phyloP scores from a whole-genome alignment of 495 filamentous ascomycete genomes.

The Cercophora sp. region DNA sequence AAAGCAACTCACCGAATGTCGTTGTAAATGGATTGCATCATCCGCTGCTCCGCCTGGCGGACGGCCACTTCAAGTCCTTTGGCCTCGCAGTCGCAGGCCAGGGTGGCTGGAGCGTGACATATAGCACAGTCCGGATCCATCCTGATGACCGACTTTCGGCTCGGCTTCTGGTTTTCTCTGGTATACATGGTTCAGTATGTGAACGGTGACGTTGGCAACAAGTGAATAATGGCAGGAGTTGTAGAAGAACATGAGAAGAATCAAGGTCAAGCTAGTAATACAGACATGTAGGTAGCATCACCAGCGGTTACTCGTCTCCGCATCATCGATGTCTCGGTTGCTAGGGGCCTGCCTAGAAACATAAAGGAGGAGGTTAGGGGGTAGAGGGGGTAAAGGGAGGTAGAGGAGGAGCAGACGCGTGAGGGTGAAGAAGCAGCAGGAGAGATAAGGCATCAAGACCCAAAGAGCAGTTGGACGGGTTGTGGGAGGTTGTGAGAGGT shows the following conservation, averaged over 20 bases:
- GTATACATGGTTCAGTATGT: slow-evolving; percentile 49
- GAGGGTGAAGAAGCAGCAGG: slow-evolving; percentile 11
- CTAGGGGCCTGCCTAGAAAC: slow-evolving; percentile 30
- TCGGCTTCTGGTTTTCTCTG: slow-evolving; percentile 39
- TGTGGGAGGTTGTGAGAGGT: slow-evolving; percentile 4
- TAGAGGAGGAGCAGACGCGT: slow-evolving; percentile 6
- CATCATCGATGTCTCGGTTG: slow-evolving; percentile 23
- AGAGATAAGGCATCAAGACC: slow-evolving; percentile 10
- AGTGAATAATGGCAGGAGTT: no score
- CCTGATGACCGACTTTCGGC: slow-evolving; percentile 47
- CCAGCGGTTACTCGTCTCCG: slow-evolving; percentile 26
- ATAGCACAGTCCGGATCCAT: slow-evolving; percentile 72
- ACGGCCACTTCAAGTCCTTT: slow-evolving; percentile 64
- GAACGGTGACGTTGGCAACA: no score
- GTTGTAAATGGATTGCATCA: slow-evolving; percentile 58
- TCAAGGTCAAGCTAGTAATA: slow-evolving; percentile 25
- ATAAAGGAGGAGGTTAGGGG: background rate
- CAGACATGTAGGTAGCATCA: slow-evolving; percentile 27
- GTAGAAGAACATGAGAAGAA: slow-evolving; percentile 6
- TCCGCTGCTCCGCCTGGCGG: slow-evolving; percentile 59
- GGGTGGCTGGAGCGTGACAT: slow-evolving; percentile 58
- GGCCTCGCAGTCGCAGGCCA: slow-evolving; percentile 65
- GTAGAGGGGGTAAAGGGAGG: slow-evolving; percentile 1
- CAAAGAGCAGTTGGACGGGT: background rate
- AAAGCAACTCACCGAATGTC: slow-evolving; percentile 56